phyloP scores from a whole-genome alignment of 2,329 filamentous ascomycete genomes.

The Alternaria tenuissima region DNA sequence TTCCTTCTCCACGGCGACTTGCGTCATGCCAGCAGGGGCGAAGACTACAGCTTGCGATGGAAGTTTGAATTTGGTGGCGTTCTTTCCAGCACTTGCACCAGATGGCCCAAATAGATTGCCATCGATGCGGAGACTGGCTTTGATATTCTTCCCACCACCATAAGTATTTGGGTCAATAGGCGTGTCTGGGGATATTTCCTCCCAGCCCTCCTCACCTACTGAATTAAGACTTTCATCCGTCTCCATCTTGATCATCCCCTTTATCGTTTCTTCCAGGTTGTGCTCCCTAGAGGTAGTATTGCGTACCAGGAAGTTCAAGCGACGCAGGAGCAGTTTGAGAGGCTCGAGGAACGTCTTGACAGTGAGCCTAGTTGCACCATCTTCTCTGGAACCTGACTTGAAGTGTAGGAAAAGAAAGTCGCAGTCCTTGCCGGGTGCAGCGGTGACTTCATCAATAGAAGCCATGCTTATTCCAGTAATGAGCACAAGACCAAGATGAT shows the following conservation, averaged over 20 bases:
- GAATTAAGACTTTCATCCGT: conserved; percentile 63
- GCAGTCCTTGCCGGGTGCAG: conserved; percentile 86
- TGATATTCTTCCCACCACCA: conserved; percentile 61
- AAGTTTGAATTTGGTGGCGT: conserved; percentile 77
- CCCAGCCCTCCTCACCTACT: conserved; percentile 88
- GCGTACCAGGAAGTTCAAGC: conserved; percentile 85
- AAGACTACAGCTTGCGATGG: conserved; percentile 83
- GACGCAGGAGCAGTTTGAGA: conserved; percentile 78
- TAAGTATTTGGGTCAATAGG: conserved; percentile 63
- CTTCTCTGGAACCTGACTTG: conserved; percentile 68
- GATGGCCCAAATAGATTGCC: conserved; percentile 63
- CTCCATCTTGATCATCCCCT: conserved; percentile 78
- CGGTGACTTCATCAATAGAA: conserved; percentile 86
- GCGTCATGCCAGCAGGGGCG: conserved; percentile 81
- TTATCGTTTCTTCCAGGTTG: conserved; percentile 74
- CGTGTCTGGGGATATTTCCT: conserved; percentile 73
- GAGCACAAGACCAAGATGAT: conserved; percentile 89
- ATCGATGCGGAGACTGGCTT: conserved; percentile 68
- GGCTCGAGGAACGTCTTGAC: conserved; percentile 95
- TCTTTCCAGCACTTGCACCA: conserved; percentile 52
- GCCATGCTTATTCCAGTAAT: conserved; percentile 79
- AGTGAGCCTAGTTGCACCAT: conserved; percentile 76
- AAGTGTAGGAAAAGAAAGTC: conserved; percentile 91
- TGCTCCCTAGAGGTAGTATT: conserved; percentile 78
- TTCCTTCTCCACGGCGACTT: conserved; percentile 77